Evolutionary conservation across 768 basidiomycete species (phyloP).

Genomic region (Mycena vulgaris): DNA sequence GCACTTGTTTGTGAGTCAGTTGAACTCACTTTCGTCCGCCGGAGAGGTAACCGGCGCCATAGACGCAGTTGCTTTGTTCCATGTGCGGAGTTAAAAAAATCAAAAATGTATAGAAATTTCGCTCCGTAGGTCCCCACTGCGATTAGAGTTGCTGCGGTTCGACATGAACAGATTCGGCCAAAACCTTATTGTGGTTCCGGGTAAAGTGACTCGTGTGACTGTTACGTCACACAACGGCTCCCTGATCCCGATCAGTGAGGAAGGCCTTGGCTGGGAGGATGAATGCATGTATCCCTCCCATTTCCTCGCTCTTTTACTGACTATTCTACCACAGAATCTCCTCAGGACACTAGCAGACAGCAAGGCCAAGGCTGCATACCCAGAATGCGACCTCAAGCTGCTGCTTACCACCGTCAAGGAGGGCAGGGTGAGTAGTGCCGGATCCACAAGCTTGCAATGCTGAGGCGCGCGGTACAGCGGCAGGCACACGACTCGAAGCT

Average conservation of each 20-base stretch:
- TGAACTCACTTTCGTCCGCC: too few relatives aligned
- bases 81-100: too few relatives aligned
- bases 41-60: too few relatives aligned
- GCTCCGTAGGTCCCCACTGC: too few relatives aligned
- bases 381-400: constrained; percentile 83
- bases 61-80: too few relatives aligned
- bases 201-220: constrained; percentile 17
- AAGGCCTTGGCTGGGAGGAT: constrained; percentile 52
- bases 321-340: constrained; percentile 74
- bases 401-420: constrained; percentile 91
- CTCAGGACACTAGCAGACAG: constrained; percentile 88
- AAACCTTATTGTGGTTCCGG: too few relatives aligned
- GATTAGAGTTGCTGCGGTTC: too few relatives aligned
- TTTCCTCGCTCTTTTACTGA: constrained; percentile 22
- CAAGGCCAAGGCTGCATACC: constrained; percentile 71
- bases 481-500: constrained; percentile 75
- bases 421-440: constrained; percentile 76
- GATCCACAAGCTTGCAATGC: constrained; percentile 23
- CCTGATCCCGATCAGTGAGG: constrained; percentile 35
- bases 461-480: constrained; percentile 54
- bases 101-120: too few relatives aligned
- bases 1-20: too few relatives aligned
- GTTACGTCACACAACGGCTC: neutral
- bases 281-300: constrained; percentile 55
- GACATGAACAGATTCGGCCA: too few relatives aligned